phyloP scores from a whole-genome alignment of 129 eudicot species.

The Solidago caesia region DNA sequence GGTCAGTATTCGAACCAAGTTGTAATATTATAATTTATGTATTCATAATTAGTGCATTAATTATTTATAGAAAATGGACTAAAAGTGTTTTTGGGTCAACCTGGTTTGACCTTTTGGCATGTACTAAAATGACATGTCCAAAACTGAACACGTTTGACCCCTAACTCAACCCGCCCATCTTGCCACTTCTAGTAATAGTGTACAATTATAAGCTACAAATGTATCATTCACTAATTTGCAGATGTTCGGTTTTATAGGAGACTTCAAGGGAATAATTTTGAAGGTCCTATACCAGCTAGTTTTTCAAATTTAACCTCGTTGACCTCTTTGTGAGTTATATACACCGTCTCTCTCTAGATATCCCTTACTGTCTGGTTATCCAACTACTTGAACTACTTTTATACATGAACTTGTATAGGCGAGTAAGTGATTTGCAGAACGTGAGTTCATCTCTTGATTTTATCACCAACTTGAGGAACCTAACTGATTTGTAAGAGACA shows the following conservation, averaged over 20 bases:
- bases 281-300: slow-evolving; percentile 67
- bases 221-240: slow-evolving; percentile 12
- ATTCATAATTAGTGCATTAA: background rate
- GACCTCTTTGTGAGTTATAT: slow-evolving; percentile 47
- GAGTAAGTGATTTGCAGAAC: slow-evolving; percentile 74
- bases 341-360: slow-evolving; percentile 3
- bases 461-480: slow-evolving; percentile 46
- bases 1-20: too few species aligned
- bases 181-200: background rate
- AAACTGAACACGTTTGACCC: background rate
- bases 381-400: slow-evolving; percentile 10
- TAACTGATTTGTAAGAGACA: slow-evolving; percentile 59
- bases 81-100: slow-evolving; percentile 5
- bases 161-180: background rate
- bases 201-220: background rate
- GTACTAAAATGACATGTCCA: background rate
- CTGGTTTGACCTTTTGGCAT: background rate
- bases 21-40: background rate
- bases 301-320: slow-evolving; percentile 56
- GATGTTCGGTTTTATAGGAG: slow-evolving; percentile 42
- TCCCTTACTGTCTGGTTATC: background rate
- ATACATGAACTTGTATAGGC: slow-evolving; percentile 42
- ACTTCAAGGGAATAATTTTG: slow-evolving; percentile 69
- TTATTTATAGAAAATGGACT: background rate
- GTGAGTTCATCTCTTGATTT: slow-evolving; percentile 67